Percentiles rank a stretch among this genome's conserved stretches.
phyloP scores from a whole-genome alignment of 139 green algal species.

The Chlamydomonas sphaeroides region DNA sequence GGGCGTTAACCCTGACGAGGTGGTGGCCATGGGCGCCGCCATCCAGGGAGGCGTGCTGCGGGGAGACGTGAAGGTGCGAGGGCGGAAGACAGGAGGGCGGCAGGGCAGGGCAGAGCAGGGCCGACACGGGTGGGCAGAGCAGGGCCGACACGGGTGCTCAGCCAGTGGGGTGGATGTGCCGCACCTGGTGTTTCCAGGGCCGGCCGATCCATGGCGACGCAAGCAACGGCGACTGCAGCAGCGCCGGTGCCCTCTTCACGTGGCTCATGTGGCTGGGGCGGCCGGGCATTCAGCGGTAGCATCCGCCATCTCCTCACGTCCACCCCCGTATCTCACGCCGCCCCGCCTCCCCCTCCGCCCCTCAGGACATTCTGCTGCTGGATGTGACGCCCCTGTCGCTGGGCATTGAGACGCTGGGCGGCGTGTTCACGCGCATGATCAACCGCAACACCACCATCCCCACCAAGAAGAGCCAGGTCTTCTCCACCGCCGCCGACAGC shows the following conservation, averaged over 20 bases:
- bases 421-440: constrained; percentile 99
- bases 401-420: constrained; percentile 99
- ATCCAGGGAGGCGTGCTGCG: constrained; percentile 95
- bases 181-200: too few relatives aligned
- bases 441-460: constrained; percentile 99
- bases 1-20: constrained; percentile 98
- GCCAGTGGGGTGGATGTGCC: too few relatives aligned
- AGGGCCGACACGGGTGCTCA: too few relatives aligned
- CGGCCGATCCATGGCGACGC: too few relatives aligned
- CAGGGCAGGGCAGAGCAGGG: too few relatives aligned
- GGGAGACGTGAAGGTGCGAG: constrained; percentile 86
- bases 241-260: too few relatives aligned
- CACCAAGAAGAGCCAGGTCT: constrained; percentile 97
- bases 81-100: not conserved
- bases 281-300: not conserved
- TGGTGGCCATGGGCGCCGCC: constrained; percentile 97
- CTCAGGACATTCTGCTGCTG: constrained; percentile 95
- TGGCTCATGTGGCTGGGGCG: too few relatives aligned
- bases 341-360: not conserved
- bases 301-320: too few relatives aligned
- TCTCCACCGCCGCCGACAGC: constrained; percentile 96
- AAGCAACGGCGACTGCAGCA: too few relatives aligned
- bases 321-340: not conserved
- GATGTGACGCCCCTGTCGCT: constrained; percentile 98
- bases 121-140: too few relatives aligned